Evolutionary conservation across 495 filamentous ascomycete species (phyloP), one percentile per base, ranked within the genome.

Genomic region (Neurospora sp.): DNA sequence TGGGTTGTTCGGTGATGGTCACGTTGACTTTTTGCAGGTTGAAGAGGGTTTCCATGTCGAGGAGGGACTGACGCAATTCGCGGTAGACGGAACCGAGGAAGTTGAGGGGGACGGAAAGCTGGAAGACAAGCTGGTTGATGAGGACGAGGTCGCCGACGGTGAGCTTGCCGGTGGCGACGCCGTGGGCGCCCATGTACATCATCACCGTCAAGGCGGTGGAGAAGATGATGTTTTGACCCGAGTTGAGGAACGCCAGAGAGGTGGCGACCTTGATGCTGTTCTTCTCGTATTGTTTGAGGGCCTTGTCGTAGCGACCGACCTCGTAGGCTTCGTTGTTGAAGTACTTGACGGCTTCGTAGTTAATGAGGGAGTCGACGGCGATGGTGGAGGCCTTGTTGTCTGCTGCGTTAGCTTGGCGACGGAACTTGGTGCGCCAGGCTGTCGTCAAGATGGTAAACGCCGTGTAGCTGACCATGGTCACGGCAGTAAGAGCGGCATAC

Each of bases 291-390:
- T 88, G 85, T 75, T 91, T 87, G 46, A 99, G 85, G 0, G 96
- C 93, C 75, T 90, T 89, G 80, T 98, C 94, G 79, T 99, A 99
- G 35, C 96, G 89, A 27, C 87, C 89, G 59, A 96, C 92, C 81
- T 99, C 96, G 76, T 93, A 97, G 77, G 91, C 92, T 80, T 99
- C 96, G 79, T 98, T 98, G 82, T 98, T 99, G 87, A 99, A 99
- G 85, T 98, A 97, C 84, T 98, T 98, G 75, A 99, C 96, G 18
- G 96, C 96, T 81, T 99, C 96, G 78, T 97, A 98, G 82, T 98
- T 98, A 84, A 99, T 97, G 40, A 99, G 84, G 2, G 94, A 94
- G 82, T 99, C 96, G 2, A 98, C 95, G 1, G 95, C 96, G 39
- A 98, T 93, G 0, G 95, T 98, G 11, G 94, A 95, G 12, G 93